Evolutionary conservation across 768 basidiomycete species (phyloP), one percentile per base, ranked within the genome.

Genomic region (Mycena haematopus): DNA sequence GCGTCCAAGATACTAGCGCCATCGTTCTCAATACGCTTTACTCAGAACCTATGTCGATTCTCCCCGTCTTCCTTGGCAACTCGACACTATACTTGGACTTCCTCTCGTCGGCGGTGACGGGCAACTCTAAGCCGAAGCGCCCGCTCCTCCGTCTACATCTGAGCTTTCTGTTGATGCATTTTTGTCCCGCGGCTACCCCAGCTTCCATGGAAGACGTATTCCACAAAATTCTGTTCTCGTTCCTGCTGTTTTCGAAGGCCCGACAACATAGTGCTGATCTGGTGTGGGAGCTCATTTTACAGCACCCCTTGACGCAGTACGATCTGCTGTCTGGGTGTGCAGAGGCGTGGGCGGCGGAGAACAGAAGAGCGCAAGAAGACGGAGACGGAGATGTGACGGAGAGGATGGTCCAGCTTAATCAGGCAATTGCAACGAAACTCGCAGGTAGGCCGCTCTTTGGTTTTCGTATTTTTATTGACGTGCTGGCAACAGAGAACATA

Each of bases 221-320:
- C 63, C 77, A 84, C 63, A 75, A 78, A 33, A 71, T 88, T 1
- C 74, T 96, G 56, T 91, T 93, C 70, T 90, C 93, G 0, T 85
- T 86, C 69, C 75, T 96, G 46, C 72, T 96, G 17, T 89, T 85
- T 67, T 89, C 91, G 8, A 93, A 90, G 69, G 75, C 89, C 3
- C 82, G 88, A 53, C 83, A 88, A 63, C 88, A 86, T 70, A 89
- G 85, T 0, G 81, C 86, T 0, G 80, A 84, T 22, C 71, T 81
- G n/a, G 84, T 87, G 0, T 96, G 94, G 94, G 87, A 87, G 57
- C 74, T 83, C n/a, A 71, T 95, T 59, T 73, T 69, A n/a, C 80
- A 79, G 52, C 71, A 52, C 65, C 31, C 52, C 6, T 67, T 46
- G 55, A 21, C 42, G 22, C 25, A 58, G 11, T 76, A 79, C 57